phyloP scores from a whole-genome alignment of 75 land plant species.

The Pseudotsuga menziesii region DNA sequence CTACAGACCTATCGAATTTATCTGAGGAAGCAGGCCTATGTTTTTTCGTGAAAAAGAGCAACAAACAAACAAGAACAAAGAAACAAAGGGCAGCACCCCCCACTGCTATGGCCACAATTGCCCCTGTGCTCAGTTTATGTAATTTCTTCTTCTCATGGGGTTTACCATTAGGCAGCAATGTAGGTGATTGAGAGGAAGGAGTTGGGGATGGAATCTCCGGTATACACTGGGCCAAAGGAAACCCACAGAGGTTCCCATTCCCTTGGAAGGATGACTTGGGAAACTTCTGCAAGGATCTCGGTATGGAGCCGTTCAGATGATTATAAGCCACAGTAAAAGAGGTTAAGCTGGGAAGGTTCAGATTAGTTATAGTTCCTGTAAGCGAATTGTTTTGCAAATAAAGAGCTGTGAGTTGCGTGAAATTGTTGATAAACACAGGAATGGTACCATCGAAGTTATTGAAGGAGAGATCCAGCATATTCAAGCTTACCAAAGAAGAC shows the following conservation, averaged over 20 bases:
- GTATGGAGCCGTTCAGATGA: slow-evolving; percentile 67
- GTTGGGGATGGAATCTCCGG: slow-evolving; percentile 17
- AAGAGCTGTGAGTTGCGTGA: slow-evolving; percentile 39
- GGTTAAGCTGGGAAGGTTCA: slow-evolving; percentile 46
- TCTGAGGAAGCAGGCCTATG: slow-evolving; percentile 5
- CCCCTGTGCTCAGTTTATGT: slow-evolving; percentile 16
- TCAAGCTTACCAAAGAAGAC: slow-evolving; percentile 23
- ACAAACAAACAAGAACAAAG: background rate
- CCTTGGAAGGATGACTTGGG: slow-evolving; percentile 51
- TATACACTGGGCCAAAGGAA: slow-evolving; percentile 31
- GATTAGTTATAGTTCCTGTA: slow-evolving; percentile 52
- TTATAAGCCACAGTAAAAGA: slow-evolving; percentile 69
- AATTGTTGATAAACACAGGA: slow-evolving; percentile 28
- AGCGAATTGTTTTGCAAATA: slow-evolving; percentile 69
- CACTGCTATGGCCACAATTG: slow-evolving; percentile 33
- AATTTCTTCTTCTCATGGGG: background rate
- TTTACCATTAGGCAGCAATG: background rate
- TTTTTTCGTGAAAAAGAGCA: slow-evolving; percentile 6
- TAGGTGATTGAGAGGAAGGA: slow-evolving; percentile 14
- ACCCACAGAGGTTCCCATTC: slow-evolving; percentile 46
- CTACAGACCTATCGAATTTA: slow-evolving; percentile 9
- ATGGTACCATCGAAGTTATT: slow-evolving; percentile 50
- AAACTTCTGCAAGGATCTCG: slow-evolving; percentile 48
- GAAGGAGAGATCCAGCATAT: slow-evolving; percentile 48
- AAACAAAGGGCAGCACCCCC: slow-evolving; percentile 21